Conservation (phyloP, 441 rosid species). For the Arabidopsis hybrid region DNA sequence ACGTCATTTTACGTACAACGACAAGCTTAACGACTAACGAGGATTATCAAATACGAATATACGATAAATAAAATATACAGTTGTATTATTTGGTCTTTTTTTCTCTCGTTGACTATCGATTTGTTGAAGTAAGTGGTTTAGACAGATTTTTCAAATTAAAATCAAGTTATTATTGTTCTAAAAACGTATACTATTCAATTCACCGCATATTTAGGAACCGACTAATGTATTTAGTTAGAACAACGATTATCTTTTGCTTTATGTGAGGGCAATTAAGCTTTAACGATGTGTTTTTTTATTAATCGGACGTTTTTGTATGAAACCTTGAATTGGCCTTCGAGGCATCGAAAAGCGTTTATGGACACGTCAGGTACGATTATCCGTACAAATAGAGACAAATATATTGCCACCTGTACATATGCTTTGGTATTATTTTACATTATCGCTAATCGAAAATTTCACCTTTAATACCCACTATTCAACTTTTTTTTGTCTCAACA, state of each 20-base stretch:
- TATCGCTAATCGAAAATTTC: conserved; percentile 3
- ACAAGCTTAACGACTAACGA: conserved; percentile 29
- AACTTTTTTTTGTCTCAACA: neutral
- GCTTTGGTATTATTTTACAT: conserved; percentile 19
- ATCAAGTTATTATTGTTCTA: neutral
- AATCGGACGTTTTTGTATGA: conserved; percentile 2
- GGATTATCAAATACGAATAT: conserved; percentile 4
- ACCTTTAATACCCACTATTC: conserved; percentile 27
- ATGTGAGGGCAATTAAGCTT: conserved; percentile 27
- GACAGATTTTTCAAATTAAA: conserved; percentile 6
- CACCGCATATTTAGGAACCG: conserved; percentile 37
- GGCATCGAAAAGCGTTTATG: conserved; percentile 29
- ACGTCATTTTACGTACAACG: conserved; percentile 31
- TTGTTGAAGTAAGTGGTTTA: conserved; percentile 8
- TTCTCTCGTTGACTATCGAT: conserved; percentile 24
- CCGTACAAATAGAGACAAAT: conserved; percentile 43
- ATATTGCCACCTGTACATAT: conserved; percentile 19
- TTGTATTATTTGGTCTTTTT: neutral
- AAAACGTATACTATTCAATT: neutral
- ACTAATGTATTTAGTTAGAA: conserved; percentile 10
- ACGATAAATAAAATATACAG: neutral
- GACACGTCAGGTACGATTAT: conserved; percentile 43
- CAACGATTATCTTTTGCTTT: conserved; percentile 1
- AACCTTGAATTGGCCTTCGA: conserved; percentile 23
- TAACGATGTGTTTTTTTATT: conserved; percentile 8